Percentiles rank a stretch among this genome's conserved stretches.
phyloP scores from a whole-genome alignment of 352 stramenopile genomes.

The Phytophthora sojae region DNA sequence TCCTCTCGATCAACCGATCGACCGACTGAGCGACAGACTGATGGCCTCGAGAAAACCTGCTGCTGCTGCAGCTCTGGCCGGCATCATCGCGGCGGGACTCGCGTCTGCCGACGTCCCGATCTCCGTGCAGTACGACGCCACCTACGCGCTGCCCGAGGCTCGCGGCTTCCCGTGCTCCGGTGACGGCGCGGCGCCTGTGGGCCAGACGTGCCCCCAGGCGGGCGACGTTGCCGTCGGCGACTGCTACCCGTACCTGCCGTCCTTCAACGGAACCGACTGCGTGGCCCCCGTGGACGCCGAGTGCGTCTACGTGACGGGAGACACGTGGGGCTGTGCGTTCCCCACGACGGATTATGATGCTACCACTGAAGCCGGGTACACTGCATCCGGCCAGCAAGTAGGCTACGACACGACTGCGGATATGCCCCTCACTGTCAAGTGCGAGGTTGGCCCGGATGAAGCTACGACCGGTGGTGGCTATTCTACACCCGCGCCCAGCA shows the following conservation, averaged over 20 bases:
- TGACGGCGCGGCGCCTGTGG: conserved; percentile 10
- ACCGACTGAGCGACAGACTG: neutral
- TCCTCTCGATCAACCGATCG: neutral
- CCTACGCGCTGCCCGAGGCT: conserved; percentile 31
- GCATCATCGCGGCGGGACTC: conserved; percentile 13
- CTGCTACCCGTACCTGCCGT: conserved; percentile 26
- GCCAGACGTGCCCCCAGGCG: conserved; percentile 20
- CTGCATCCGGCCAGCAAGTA: neutral
- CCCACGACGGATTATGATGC: too few species aligned
- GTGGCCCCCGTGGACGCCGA: conserved; percentile 31
- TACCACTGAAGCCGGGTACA: conserved; percentile 5
- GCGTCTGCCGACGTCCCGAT: conserved; percentile 23
- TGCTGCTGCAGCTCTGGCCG: conserved; percentile 12
- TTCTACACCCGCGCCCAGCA: neutral
- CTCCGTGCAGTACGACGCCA: conserved; percentile 32
- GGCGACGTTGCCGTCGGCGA: conserved; percentile 29
- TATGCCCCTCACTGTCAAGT: conserved; percentile 2
- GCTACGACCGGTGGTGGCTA: neutral
- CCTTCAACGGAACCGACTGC: conserved; percentile 32
- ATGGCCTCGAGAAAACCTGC: conserved; percentile 21
- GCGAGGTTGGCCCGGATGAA: neutral
- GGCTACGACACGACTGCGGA: neutral
- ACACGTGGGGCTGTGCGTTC: conserved; percentile 30
- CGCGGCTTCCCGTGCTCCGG: conserved; percentile 30
- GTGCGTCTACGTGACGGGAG: conserved; percentile 17